Evolutionary conservation across 148 eudicot genomes (phyloP), one percentile per base, ranked within the genome.

Genomic region (Cornus kousa): DNA sequence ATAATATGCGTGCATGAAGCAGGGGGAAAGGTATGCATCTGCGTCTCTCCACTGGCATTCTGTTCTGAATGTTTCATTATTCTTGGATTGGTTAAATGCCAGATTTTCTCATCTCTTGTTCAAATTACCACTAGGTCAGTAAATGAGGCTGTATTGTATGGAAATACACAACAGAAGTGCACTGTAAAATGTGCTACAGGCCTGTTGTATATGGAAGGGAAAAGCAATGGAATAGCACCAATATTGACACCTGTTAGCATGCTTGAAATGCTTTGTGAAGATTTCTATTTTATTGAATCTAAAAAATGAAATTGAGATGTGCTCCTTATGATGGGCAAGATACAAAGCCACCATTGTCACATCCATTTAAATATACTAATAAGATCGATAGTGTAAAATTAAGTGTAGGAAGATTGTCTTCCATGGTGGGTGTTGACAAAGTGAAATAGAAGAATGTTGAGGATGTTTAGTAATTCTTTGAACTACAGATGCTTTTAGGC

Each of bases 1-100:
- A 87, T 92, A 77, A 92, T 96, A 76, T 96, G 99, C 77, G 94
- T 96, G 78, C 91, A 83, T 73, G 99, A 96, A 88, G 98, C 99
- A 17, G 98, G 99, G 23, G 99, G 99, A 78, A 87, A 89, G 99
- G 99, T 93, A 78, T 67, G 84, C 60, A 20, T 73, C 67, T 67
- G 84, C 60, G 23, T 73, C 67, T 73, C 75, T 22, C 23, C 67
- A 40, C 57, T 35, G 12, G n/a, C 53, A 17, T 46, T 78, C 28
- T 31, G 73, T 48, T 74, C 35, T 14, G 40, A 72, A 55, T 62
- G 3, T 50, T 73, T 14, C 59, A 13, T 53, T 14, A 53, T 14
- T 53, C 9, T 43, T 6, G 8, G 48, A 43, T 53, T 53, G 16
- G 16, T 14, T 31, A 19, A 20, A 11, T 35, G 73, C n/a, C 43